Base-by-base conservation (phyloP, 148 eudicot species). In the Fagopyrum esculentum region DNA sequence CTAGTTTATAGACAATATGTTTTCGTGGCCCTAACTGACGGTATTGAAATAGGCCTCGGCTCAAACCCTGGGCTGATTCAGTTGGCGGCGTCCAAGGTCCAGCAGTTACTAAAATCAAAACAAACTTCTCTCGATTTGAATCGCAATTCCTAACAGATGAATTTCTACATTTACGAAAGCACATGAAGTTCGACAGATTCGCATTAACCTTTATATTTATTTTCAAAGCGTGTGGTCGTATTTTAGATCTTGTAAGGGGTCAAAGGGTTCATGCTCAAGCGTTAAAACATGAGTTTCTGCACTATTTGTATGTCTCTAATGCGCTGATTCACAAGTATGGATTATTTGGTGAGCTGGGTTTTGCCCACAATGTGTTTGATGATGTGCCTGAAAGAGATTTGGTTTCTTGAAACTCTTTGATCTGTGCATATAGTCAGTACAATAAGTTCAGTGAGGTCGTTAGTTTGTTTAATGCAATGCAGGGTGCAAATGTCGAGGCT, bases 331-430 rank as follows among this genome's bases (percentile, higher is more conserved):
- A 83, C 77, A 86, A 88, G 97, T 91, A 89, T 82, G 90, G 84
- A 3, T 75, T 57, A 11, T 88, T 87, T 69, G 84, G 88, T 12
- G 81, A 83, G 16, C 50, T 85, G 84, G 78, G 73, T 78, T 75
- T 52, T 76, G 89, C 90, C 26, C 80, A 76, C 74, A 86, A 80
- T 60, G 80, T 86, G 85, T 88, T 91, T 59, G 90, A 86, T 74
- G 88, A 79, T 85, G 83, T 89, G 89, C 0, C 55, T 69, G 87
- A 77, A 17, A 85, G 84, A 76, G 97, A 91, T 79, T 82, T 89
- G 74, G 94, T 91, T 13, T 84, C 92, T 9, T 91, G 97, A 94
- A 91, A 88, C 81, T 86, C 97, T 0, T 66, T 91, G n/a, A n/a
- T n/a, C n/a, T n/a, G n/a, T n/a, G n/a, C n/a, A n/a, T n/a, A n/a